A percentile compares a stretch with the other conserved stretches of the same genome.
Evolutionary conservation across 495 filamentous ascomycete genomes (phyloP).

Genomic region (Tirmania nivea): DNA sequence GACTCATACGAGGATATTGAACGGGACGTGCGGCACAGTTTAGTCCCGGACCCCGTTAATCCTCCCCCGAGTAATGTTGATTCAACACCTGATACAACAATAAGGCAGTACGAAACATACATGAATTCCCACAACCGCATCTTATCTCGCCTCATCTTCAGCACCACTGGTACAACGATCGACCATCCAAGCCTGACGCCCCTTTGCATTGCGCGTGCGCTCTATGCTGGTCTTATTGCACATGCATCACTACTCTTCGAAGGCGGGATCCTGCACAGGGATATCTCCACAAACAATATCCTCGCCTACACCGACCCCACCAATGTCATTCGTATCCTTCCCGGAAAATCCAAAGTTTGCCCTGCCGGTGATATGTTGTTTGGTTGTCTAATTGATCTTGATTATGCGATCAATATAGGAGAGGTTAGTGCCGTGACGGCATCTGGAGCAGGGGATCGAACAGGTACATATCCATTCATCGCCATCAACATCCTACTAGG

Average conservation of each 20-base stretch:
- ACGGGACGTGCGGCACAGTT: neutral
- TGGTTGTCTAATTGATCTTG: neutral
- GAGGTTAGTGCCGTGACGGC: no score
- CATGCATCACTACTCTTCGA: neutral
- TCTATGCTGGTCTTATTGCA: neutral
- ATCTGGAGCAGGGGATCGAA: neutral
- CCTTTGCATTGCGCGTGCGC: neutral
- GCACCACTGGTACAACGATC: neutral
- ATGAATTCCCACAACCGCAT: neutral
- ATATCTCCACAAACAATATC: neutral
- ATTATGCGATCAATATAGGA: neutral
- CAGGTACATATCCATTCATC: constrained; percentile 19
- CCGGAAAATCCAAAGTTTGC: neutral
- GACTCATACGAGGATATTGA: no score
- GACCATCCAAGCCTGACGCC: neutral
- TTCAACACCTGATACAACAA: no score
- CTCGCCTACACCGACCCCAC: neutral
- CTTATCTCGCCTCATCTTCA: neutral
- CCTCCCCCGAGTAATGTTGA: no score
- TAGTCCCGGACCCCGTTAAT: no score
- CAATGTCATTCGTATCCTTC: neutral
- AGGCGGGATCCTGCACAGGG: neutral
- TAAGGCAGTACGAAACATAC: no score
- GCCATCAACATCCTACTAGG: constrained; percentile 22
- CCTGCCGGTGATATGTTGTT: neutral